phyloP scores from a whole-genome alignment of 176 grass and related monocot species.

The Zizania latifolia region DNA sequence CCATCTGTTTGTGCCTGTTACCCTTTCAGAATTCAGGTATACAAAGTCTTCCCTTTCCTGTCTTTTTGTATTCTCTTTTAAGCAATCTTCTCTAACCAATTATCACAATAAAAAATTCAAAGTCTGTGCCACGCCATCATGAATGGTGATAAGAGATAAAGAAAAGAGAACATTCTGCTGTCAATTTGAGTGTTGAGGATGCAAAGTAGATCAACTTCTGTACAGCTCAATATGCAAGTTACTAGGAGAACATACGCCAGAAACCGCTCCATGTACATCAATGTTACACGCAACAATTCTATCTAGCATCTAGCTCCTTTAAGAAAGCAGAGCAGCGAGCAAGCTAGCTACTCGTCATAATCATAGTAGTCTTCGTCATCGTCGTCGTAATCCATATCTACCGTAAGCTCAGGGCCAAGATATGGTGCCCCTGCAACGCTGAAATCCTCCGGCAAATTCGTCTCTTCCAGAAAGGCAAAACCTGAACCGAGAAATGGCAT shows the following conservation, averaged over 20 bases:
- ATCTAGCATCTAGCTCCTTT: neutral
- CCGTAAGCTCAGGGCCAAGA: constrained; percentile 49
- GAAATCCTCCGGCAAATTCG: constrained; percentile 49
- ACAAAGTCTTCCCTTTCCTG: neutral
- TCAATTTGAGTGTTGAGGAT: neutral
- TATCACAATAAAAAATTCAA: neutral
- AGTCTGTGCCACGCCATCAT: neutral
- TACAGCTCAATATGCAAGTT: neutral
- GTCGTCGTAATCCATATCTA: constrained; percentile 30
- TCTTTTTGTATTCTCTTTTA: neutral
- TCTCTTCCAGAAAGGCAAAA: constrained; percentile 55
- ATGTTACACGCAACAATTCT: neutral
- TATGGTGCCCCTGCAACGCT: constrained; percentile 58
- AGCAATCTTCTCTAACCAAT: neutral
- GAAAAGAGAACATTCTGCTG: no score
- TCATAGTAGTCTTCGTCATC: neutral
- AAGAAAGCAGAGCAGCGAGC: neutral
- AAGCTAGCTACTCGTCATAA: constrained; percentile 3
- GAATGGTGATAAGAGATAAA: neutral
- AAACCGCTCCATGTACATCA: neutral
- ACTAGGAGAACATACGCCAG: neutral
- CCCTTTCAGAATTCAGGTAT: neutral
- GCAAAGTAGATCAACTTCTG: neutral
- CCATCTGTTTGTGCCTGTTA: neutral
- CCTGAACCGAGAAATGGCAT: constrained; percentile 24